These are phyloP conservation scores for Zygotorulaspora chibaensis DNA, from an alignment of 805 yeast species.

Conservation along the genomic window DNA sequence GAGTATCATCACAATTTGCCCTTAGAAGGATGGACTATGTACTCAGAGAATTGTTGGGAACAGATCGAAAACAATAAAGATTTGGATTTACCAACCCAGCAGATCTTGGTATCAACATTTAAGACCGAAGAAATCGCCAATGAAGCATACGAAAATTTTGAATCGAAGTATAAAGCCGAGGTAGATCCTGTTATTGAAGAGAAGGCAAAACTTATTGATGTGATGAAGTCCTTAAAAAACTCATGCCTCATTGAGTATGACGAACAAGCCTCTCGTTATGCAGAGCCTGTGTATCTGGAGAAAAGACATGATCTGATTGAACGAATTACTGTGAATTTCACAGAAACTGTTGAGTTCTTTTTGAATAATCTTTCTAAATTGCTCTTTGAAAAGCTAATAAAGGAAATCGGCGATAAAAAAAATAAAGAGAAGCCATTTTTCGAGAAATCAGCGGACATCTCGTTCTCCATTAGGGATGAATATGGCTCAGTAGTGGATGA, in stretches of 20 bases:
- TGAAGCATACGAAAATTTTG: constrained; percentile 46
- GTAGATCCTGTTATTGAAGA: constrained; percentile 30
- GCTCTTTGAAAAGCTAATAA: constrained; percentile 33
- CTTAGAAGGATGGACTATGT: constrained; percentile 92
- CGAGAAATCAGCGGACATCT: constrained; percentile 33
- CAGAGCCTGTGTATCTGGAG: constrained; percentile 58
- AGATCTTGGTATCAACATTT: constrained; percentile 87
- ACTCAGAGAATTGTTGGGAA: constrained; percentile 88
- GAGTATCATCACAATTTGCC: constrained; percentile 84
- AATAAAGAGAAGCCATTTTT: constrained; percentile 31
- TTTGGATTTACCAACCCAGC: constrained; percentile 94
- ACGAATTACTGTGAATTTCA: constrained; percentile 46
- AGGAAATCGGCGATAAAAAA: constrained; percentile 25
- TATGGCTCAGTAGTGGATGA: constrained; percentile 25
- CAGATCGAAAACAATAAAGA: constrained; percentile 92
- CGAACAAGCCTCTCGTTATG: constrained; percentile 70
- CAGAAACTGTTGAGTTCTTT: constrained; percentile 42
- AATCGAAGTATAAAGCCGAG: constrained; percentile 32
- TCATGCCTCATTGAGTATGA: constrained; percentile 56
- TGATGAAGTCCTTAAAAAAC: constrained; percentile 42
- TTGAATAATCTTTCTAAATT: constrained; percentile 37
- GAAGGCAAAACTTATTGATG: constrained; percentile 38
- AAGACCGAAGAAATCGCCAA: constrained; percentile 85
- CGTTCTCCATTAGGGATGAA: constrained; percentile 22
- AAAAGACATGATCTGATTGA: constrained; percentile 48